These are phyloP conservation scores for Dendrocalamus sinicus DNA, from an alignment of 176 grass and related monocot genomes.

Conservation along the genomic window DNA sequence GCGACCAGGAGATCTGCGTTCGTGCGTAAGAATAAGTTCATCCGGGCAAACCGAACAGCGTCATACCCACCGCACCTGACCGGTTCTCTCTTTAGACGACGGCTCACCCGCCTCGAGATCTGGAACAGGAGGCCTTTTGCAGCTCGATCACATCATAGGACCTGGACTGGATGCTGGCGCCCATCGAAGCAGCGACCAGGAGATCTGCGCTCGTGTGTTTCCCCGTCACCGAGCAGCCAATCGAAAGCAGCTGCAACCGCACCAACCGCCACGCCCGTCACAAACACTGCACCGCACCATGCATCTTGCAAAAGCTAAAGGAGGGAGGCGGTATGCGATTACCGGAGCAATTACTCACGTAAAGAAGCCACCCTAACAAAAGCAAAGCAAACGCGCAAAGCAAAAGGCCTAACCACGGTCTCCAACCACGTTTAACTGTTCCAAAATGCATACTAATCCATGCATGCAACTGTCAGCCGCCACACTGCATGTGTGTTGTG, in stretches of 20 bases:
- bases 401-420: slow-evolving; percentile 12
- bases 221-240: slow-evolving; percentile 32
- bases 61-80: too few relatives aligned
- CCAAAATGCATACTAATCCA: neutral
- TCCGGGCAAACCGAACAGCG: too few relatives aligned
- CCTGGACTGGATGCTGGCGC: slow-evolving; percentile 19
- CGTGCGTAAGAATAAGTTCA: slow-evolving; percentile 9
- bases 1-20: slow-evolving; percentile 42
- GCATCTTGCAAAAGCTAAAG: neutral
- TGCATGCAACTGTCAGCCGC: neutral
- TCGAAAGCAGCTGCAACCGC: neutral
- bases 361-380: neutral
- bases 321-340: neutral
- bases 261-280: neutral
- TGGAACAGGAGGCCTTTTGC: neutral
- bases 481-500: neutral
- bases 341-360: neutral
- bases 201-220: slow-evolving; percentile 56
- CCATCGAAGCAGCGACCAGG: slow-evolving; percentile 16
- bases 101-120: slow-evolving; percentile 36
- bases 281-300: neutral
- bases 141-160: neutral
- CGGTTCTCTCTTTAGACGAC: too few relatives aligned
- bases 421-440: neutral
- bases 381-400: slow-evolving; percentile 1